A percentile compares a stretch with the other conserved stretches of the same genome.
These are phyloP conservation scores for Aotearoamyces nothofagi DNA, from an alignment of 2,329 filamentous ascomycete species.

Conservation along the genomic window DNA sequence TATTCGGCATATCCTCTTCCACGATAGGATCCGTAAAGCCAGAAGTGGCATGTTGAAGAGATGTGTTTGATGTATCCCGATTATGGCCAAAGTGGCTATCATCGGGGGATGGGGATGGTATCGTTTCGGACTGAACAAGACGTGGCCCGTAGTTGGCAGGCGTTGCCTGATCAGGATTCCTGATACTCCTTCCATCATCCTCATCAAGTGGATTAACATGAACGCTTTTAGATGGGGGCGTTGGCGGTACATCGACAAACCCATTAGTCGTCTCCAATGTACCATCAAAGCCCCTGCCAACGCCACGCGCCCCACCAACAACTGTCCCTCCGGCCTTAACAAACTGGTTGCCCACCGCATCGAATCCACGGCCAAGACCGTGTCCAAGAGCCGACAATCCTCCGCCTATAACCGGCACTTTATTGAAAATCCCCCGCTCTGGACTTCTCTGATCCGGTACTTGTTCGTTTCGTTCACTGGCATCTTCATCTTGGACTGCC, in stretches of 20 bases:
- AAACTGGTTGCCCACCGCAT: conserved; percentile 14
- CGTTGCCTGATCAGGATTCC: background rate
- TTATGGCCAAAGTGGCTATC: background rate
- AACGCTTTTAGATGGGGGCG: conserved; percentile 3
- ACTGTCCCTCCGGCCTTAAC: conserved; percentile 15
- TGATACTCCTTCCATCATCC: background rate
- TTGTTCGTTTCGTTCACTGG: too few species aligned
- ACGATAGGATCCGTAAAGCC: background rate
- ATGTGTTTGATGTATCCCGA: background rate
- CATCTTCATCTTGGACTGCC: conserved; percentile 25
- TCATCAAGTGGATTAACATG: background rate
- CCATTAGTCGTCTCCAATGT: conserved; percentile 37
- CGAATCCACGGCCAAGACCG: conserved; percentile 8
- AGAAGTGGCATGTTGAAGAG: background rate
- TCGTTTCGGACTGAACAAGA: too few species aligned
- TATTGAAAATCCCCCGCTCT: conserved; percentile 10
- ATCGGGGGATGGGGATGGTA: background rate
- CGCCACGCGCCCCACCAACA: conserved; percentile 22
- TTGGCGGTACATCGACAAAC: conserved; percentile 13
- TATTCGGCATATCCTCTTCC: conserved; percentile 2
- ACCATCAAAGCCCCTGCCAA: conserved; percentile 33
- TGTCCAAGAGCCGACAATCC: conserved; percentile 2
- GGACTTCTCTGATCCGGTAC: conserved; percentile 2
- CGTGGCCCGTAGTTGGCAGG: background rate
- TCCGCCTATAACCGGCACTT: conserved; percentile 10